Evolutionary conservation across 148 eudicot species (phyloP).

Genomic region (Heliosperma pusillum): DNA sequence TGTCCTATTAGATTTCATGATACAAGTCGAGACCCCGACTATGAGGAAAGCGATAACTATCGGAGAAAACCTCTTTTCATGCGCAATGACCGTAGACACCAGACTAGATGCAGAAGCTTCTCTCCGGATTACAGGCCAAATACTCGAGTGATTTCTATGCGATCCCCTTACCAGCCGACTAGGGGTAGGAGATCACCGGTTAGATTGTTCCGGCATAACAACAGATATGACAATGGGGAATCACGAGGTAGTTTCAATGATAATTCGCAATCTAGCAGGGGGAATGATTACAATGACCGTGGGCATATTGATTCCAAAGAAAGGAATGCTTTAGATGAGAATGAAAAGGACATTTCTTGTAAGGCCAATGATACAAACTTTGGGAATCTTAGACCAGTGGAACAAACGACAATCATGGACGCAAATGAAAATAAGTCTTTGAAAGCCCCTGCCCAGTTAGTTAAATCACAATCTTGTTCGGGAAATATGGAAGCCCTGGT

Average conservation of each 20-base stretch:
- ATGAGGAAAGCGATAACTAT: slow-evolving; percentile 17
- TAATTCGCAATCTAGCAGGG: slow-evolving; percentile 32
- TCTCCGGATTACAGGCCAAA: slow-evolving; percentile 61
- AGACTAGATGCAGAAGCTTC: slow-evolving; percentile 55
- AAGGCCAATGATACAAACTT: no score
- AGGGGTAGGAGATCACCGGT: slow-evolving; percentile 50
- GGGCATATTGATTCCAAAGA: slow-evolving; percentile 26
- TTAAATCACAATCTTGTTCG: no score
- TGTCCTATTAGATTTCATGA: slow-evolving; percentile 30
- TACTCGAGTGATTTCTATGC: slow-evolving; percentile 37
- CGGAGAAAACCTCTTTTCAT: slow-evolving; percentile 27
- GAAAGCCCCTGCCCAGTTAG: no score
- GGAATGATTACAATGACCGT: slow-evolving; percentile 25
- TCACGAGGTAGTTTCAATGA: slow-evolving; percentile 37
- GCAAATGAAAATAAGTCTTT: no score
- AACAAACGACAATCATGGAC: no score
- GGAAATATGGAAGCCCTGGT: no score
- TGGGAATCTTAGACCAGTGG: no score
- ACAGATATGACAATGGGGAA: slow-evolving; percentile 36
- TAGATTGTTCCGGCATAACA: slow-evolving; percentile 33
- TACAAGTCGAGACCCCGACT: slow-evolving; percentile 22
- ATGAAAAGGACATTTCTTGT: no score
- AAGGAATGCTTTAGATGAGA: no score
- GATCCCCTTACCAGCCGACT: slow-evolving; percentile 35
- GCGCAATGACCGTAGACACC: slow-evolving; percentile 37